Conservation (phyloP, 148 eudicot genomes). For the Amaranthus palmeri region DNA sequence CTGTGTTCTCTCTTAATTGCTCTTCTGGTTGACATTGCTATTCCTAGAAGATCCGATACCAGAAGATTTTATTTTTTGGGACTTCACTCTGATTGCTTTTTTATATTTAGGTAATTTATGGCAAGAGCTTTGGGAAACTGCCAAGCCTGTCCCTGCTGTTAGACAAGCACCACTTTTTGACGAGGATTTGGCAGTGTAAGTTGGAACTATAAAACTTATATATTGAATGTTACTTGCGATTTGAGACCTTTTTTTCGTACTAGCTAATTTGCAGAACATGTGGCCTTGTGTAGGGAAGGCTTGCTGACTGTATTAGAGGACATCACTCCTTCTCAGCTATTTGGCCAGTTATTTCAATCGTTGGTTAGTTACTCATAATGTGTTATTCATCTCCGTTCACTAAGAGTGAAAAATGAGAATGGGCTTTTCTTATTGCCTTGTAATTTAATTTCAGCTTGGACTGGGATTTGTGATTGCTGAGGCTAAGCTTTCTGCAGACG, state of each 20-base stretch:
- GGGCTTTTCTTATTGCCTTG: neutral
- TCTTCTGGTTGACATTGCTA: neutral
- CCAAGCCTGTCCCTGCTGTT: constrained; percentile 90
- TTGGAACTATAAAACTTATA: neutral
- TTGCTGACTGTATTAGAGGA: constrained; percentile 59
- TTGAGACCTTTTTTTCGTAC: neutral
- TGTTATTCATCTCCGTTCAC: neutral
- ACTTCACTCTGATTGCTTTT: neutral
- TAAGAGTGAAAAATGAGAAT: neutral
- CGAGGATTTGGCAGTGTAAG: constrained; percentile 94
- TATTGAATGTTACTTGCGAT: constrained; percentile 1
- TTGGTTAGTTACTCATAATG: constrained; percentile 46
- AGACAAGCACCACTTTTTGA: constrained; percentile 88
- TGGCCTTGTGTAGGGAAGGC: constrained; percentile 54
- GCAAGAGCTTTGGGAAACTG: constrained; percentile 94
- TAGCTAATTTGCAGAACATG: constrained; percentile 17
- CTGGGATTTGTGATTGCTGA: constrained; percentile 79
- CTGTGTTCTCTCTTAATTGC: no score
- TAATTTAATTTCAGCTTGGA: constrained; percentile 56
- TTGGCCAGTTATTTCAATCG: constrained; percentile 74
- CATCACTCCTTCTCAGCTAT: constrained; percentile 62
- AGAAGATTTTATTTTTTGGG: neutral
- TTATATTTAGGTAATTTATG: constrained; percentile 75
- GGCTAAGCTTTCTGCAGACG: constrained; percentile 48
- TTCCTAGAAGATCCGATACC: neutral